Base-by-base conservation (phyloP, 306 rosid species). In the Gastrolobium villosum region DNA sequence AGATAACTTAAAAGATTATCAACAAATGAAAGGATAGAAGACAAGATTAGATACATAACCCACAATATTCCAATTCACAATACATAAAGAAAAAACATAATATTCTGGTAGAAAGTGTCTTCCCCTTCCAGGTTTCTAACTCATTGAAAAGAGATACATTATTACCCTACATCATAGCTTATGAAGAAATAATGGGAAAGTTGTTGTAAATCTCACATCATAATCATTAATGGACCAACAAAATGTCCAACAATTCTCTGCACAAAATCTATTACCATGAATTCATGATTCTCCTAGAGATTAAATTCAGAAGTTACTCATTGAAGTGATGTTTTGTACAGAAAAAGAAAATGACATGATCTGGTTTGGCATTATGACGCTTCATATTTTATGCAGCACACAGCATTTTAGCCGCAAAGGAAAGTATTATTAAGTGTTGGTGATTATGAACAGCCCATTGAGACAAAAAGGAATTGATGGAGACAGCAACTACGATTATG, bases 381-480 rank as follows among this genome's bases (percentile, higher is more conserved):
- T 80, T 57, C 66, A 54, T 40, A 60, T 77, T 74, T 66, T 52
- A 68, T 70, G 63, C 55, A 61, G 65, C 37, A 63, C 7, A 54
- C 13, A 41, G 43, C 53, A 72, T 13, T 54, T 76, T 48, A 37
- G 14, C 73, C 10, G 43, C 28, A 20, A 52, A 30, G 11, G 54
- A 71, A 75, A 56, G 37, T 59, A 59, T 41, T 46, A 31, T 41
- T n/a, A 52, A 28, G 37, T 36, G 26, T 34, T 64, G 26, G 26
- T 45, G 66, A 76, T 15, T 43, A 39, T 7, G 8, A 82, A 82
- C 63, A 37, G 39, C 11, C 40, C 52, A 35, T 50, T 43, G 20
- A 71, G 44, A 73, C 48, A 70, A 44, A 76, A 76, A 72, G 67
- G 46, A 77, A 66, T 15, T 31, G 75, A 76, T 68, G 40, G 50